Evolutionary conservation across 228 moss, liverwort and hornwort species (phyloP).

Genomic region (Sphagnum magellanicum): DNA sequence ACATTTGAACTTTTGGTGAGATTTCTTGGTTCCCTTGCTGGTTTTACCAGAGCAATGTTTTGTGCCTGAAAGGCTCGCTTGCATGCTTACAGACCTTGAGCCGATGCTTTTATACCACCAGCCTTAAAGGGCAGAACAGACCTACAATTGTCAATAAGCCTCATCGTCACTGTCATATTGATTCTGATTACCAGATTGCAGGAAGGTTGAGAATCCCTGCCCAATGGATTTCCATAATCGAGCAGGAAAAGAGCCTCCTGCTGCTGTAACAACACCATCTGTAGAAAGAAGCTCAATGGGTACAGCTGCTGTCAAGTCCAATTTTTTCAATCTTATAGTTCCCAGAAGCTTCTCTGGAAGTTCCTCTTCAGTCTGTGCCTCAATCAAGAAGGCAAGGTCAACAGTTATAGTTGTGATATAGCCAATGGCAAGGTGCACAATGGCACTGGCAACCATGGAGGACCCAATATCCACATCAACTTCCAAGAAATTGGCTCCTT

Average conservation of each 20-base stretch:
- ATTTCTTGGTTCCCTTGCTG: too few relatives aligned
- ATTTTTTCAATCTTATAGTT: constrained; percentile 40
- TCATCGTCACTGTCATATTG: constrained; percentile 31
- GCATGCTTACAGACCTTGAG: too few relatives aligned
- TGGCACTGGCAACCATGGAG: constrained; percentile 80
- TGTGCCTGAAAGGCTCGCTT: too few relatives aligned
- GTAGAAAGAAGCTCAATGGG: constrained; percentile 36
- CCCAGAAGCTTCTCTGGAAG: constrained; percentile 78
- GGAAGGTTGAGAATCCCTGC: constrained; percentile 46
- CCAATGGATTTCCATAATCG: constrained; percentile 62
- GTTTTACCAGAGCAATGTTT: too few relatives aligned
- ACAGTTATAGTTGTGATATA: constrained; percentile 63
- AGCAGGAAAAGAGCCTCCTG: constrained; percentile 47
- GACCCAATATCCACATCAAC: constrained; percentile 90
- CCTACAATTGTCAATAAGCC: too few relatives aligned
- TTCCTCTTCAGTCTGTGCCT: constrained; percentile 69
- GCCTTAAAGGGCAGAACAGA: too few relatives aligned
- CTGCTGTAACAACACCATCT: constrained; percentile 7
- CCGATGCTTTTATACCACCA: too few relatives aligned
- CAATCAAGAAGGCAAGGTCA: constrained; percentile 80
- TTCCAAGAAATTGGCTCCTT: constrained; percentile 67
- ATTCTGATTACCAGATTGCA: constrained; percentile 31
- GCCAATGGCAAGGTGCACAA: constrained; percentile 74
- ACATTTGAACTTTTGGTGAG: too few relatives aligned
- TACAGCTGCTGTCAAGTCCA: constrained; percentile 59